Conservation (phyloP, 257 asterid genomes). For the Petunia secreta region DNA sequence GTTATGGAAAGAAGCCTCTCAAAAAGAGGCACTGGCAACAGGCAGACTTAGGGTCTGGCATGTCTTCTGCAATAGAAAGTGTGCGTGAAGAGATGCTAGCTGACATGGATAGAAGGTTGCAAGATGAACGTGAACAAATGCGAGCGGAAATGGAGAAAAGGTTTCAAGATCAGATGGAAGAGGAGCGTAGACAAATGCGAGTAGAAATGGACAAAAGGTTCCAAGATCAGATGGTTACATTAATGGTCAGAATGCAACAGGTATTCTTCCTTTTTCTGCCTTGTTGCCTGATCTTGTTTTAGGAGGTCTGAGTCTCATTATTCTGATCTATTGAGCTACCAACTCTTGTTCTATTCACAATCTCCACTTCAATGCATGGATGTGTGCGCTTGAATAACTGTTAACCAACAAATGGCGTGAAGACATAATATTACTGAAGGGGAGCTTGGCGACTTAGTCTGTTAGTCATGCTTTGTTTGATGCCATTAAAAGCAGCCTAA, state of each 20-base stretch:
- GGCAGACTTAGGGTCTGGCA: neutral
- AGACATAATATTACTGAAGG: conserved; percentile 1
- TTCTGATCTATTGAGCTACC: neutral
- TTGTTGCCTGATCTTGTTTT: neutral
- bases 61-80: conserved; percentile 6
- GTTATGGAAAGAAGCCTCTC: conserved; percentile 17
- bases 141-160: conserved; percentile 24
- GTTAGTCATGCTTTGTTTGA: conserved; percentile 1
- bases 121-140: conserved; percentile 20
- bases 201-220: conserved; percentile 23
- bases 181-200: conserved; percentile 21
- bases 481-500: neutral
- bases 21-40: neutral
- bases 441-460: neutral
- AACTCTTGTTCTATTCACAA: neutral
- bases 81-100: conserved; percentile 20
- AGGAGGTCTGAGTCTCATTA: conserved; percentile 15
- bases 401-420: conserved; percentile 3
- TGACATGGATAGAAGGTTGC: conserved; percentile 13
- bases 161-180: conserved; percentile 16
- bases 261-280: conserved; percentile 14
- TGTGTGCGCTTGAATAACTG: neutral
- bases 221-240: conserved; percentile 23
- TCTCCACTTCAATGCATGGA: neutral
- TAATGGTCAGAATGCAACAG: conserved; percentile 25